Evolutionary conservation across 768 basidiomycete species (phyloP).

Genomic region (Coprinopsis strossmayeri): DNA sequence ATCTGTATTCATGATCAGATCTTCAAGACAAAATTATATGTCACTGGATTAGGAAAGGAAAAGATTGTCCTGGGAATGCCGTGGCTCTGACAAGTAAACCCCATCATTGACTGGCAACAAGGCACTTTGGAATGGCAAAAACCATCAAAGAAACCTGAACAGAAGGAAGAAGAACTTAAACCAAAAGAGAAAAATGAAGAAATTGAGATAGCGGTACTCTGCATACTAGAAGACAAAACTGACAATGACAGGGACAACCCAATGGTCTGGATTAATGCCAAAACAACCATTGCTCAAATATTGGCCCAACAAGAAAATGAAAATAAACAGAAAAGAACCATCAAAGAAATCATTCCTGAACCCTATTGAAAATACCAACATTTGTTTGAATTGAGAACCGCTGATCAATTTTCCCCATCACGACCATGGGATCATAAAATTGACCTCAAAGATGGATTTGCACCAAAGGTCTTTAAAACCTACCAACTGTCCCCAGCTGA

Average conservation of each 20-base stretch:
- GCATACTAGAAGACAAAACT: not conserved
- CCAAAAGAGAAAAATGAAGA: not conserved
- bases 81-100: constrained; percentile 6
- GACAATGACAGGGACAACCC: not conserved
- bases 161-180: not conserved
- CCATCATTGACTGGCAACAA: constrained; percentile 5
- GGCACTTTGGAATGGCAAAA: constrained; percentile 1
- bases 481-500: constrained; percentile 21
- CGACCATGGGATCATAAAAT: constrained; percentile 12
- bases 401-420: constrained; percentile 12
- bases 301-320: constrained; percentile 8
- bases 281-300: not conserved
- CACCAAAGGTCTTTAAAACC: constrained; percentile 9
- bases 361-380: constrained; percentile 1
- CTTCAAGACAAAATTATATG: constrained; percentile 6
- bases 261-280: constrained; percentile 4
- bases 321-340: not conserved
- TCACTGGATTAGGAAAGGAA: not conserved
- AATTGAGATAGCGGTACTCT: not conserved
- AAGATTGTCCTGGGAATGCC: not conserved
- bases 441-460: constrained; percentile 14
- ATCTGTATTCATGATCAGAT: constrained; percentile 1
- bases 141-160: not conserved
- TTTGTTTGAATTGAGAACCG: constrained; percentile 14
- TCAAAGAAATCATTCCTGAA: not conserved